Evolutionary conservation across 306 rosid genomes (phyloP), one percentile per base, ranked within the genome.

Genomic region (Sphenostylis stenocarpa): DNA sequence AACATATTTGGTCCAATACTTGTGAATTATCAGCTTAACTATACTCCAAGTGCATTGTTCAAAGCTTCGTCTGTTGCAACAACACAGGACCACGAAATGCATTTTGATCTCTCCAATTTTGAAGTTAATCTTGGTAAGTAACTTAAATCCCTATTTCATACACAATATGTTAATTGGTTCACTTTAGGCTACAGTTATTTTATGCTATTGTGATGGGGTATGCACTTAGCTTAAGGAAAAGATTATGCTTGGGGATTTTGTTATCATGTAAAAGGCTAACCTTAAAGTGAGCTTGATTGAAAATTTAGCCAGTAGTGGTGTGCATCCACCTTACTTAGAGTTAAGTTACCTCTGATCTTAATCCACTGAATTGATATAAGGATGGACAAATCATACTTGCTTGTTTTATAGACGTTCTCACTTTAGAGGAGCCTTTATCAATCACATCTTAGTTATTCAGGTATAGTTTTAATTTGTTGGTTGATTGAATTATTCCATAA

Each of bases 1-100:
- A 92, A 83, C 74, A 92, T 95, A 79, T 95, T 95, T 82, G 98
- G 98, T 57, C 85, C 87, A 49, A 77, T 71, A 73, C 83, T 77
- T 57, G 97, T 95, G 76, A 92, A 84, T 86, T 95, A 95, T 83
- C 90, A 90, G 90, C 91, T 95, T 44, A 92, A 84, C 70, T 92
- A 90, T 74, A 85, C 92, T 72, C 98, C 90, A 14, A 78, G 84
- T 72, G 87, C 90, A 6, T 71, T 87, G 77, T 94, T 88, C 81
- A 90, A 88, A 82, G 88, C 95, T 58, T 80, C 95, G 28, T 77
- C 93, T 34, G 81, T 84, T 36, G 84, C 84, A 33, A 73, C 89
- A 75, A 49, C 89, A 38, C 92, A 86, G 45, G 98, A 93, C 83
- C 96, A 91, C 71, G 95, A 90, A 36, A 91, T 91, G 97, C 93